These are phyloP conservation scores for Biscogniauxia marginata DNA, from an alignment of 2,329 filamentous ascomycete genomes.

Conservation along the genomic window DNA sequence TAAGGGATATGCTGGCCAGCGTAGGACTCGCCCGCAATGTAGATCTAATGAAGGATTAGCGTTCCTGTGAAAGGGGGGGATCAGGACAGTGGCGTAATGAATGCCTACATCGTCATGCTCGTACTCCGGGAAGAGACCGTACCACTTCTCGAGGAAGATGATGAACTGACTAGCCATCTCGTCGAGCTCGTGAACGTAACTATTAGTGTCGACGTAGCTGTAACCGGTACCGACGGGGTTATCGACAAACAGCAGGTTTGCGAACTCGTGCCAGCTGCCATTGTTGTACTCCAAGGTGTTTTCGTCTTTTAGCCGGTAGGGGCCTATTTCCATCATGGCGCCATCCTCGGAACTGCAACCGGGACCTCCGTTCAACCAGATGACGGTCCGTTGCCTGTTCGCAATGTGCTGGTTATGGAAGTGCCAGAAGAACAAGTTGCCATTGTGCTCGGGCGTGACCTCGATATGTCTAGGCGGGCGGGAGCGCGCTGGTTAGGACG, in stretches of 20 bases:
- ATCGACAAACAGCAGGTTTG: slow-evolving; percentile 94
- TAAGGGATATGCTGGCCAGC: slow-evolving; percentile 97
- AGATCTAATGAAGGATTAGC: slow-evolving; percentile 60
- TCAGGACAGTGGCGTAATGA: not conserved
- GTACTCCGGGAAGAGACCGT: slow-evolving; percentile 86
- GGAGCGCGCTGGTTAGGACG: slow-evolving; percentile 8
- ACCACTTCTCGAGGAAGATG: slow-evolving; percentile 88
- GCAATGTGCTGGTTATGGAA: slow-evolving; percentile 95
- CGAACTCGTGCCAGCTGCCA: slow-evolving; percentile 98
- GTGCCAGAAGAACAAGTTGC: slow-evolving; percentile 98
- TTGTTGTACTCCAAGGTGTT: slow-evolving; percentile 75
- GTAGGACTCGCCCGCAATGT: slow-evolving; percentile 93
- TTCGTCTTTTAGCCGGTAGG: slow-evolving; percentile 80
- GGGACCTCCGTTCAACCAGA: slow-evolving; percentile 96
- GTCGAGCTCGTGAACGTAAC: slow-evolving; percentile 78
- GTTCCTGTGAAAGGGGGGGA: slow-evolving; percentile 1
- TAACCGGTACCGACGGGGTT: slow-evolving; percentile 96
- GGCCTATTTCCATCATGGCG: slow-evolving; percentile 92
- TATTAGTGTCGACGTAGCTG: slow-evolving; percentile 91
- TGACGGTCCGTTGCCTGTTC: slow-evolving; percentile 82
- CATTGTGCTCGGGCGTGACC: slow-evolving; percentile 78
- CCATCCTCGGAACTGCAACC: slow-evolving; percentile 98
- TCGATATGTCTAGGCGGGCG: slow-evolving; percentile 74
- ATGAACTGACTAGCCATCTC: slow-evolving; percentile 91
- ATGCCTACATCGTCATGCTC: slow-evolving; percentile 81